Base-by-base conservation (phyloP, 352 stramenopile genomes). In the Pythium rishiriense region DNA sequence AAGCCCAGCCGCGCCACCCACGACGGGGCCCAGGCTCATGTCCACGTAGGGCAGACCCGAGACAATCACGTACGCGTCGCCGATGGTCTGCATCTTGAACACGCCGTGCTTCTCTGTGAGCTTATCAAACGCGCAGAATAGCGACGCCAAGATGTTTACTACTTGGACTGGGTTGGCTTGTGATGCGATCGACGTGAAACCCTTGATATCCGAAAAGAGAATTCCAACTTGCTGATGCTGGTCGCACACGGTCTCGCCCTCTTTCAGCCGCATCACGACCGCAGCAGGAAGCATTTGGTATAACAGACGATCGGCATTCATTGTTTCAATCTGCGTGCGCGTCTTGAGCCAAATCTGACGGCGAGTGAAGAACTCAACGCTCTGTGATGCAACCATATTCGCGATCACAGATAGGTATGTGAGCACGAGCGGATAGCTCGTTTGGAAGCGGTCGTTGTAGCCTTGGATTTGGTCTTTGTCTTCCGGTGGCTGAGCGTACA, bases 71-170 rank as follows among this genome's bases (percentile, higher is more conserved):
- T 97, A 97, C n/a, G 89, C 89, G 72, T 98, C 93, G 14, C 92
- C 90, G 31, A 97, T 97, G 0, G 87, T 97, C 67, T 98, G 88
- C 74, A 98, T 93, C 70, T 98, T 98, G 58, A 97, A 97, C 31
- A 98, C 88, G 33, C 89, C 84, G 67, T 98, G 87, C 69, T 97
- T 96, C 42, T 94, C 83, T 0, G 87, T 94, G n/a, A 98, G 68
- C 19, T 94, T 91, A 67, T 98, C 91, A 46, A 97, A 98, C 12
- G 84, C 83, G 41, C 84, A 93, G 62, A 97, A 98, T 1, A 98
- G 72, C n/a, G 90, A 93, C 31, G 93, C 88, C 4, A 98, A 64
- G 51, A 98, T 88, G 57, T 97, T 85, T 4, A 96, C 90, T 22
- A 97, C 89, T 74, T 98, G 82, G 2, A 83, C 78, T 0, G 90